A percentile compares a stretch with the other conserved stretches of the same genome.
Conservation (phyloP, 192 early-diverging fungal species). For the Umbelopsis vinacea region DNA sequence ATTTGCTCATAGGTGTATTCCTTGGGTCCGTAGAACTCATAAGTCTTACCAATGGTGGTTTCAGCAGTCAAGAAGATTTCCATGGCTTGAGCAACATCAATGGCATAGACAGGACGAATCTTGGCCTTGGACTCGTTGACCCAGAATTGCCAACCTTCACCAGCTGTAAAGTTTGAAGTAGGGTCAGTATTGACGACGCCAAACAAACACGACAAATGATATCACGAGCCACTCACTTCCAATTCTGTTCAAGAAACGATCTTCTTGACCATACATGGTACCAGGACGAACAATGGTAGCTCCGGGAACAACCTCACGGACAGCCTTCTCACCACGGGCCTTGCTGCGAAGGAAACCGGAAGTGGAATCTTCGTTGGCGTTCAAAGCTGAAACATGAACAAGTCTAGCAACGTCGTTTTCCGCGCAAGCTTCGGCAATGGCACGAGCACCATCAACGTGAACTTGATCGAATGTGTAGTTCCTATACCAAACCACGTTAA, state of each 20-base stretch:
- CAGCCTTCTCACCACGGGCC: conserved; percentile 90
- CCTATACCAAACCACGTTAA: conserved; percentile 46
- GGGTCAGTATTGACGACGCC: conserved; percentile 7
- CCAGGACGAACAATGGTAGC: conserved; percentile 93
- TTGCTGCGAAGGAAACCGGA: conserved; percentile 86
- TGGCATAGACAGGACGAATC: conserved; percentile 73
- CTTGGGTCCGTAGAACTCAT: conserved; percentile 86
- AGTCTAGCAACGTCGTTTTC: conserved; percentile 85
- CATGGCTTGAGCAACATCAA: conserved; percentile 88
- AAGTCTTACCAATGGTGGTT: conserved; percentile 79
- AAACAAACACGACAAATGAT: not conserved
- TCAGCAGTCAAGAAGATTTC: conserved; percentile 74
- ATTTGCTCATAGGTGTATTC: conserved; percentile 77
- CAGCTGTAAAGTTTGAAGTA: conserved; percentile 26
- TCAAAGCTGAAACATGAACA: conserved; percentile 89
- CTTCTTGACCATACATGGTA: conserved; percentile 90
- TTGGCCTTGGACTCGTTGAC: conserved; percentile 71
- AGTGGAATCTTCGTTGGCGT: conserved; percentile 73
- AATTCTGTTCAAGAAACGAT: conserved; percentile 90
- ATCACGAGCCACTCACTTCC: conserved; percentile 54
- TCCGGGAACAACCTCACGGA: conserved; percentile 87
- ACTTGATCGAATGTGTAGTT: conserved; percentile 90
- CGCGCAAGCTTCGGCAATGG: conserved; percentile 76
- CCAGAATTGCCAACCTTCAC: conserved; percentile 58
- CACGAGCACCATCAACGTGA: conserved; percentile 82